These are phyloP conservation scores for Alternaria conjuncta DNA, from an alignment of 2,329 filamentous ascomycete species.

Conservation along the genomic window DNA sequence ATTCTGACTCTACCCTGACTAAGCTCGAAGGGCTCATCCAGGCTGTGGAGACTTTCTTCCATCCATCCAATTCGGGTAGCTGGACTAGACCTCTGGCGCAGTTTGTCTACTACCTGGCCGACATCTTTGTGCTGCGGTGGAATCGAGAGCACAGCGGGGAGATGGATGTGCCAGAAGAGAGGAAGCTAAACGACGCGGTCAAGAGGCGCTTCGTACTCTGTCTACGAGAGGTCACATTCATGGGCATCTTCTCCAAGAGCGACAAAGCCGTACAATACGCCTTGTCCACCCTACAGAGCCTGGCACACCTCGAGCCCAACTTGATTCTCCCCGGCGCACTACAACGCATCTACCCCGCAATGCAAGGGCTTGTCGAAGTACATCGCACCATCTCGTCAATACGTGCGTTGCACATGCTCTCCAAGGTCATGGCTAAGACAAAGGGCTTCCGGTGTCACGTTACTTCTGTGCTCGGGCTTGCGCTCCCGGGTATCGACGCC, in stretches of 20 bases:
- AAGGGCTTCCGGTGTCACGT: slow-evolving; percentile 98
- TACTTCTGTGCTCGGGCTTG: slow-evolving; percentile 89
- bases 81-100: slow-evolving; percentile 94
- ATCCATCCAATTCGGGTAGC: slow-evolving; percentile 90
- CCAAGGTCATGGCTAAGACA: slow-evolving; percentile 86
- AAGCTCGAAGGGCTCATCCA: slow-evolving; percentile 91
- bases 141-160: slow-evolving; percentile 94
- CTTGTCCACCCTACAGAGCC: slow-evolving; percentile 83
- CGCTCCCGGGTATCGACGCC: slow-evolving; percentile 93
- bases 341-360: slow-evolving; percentile 94
- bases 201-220: slow-evolving; percentile 89
- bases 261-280: slow-evolving; percentile 90
- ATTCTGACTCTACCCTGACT: slow-evolving; percentile 79
- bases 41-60: slow-evolving; percentile 97
- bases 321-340: slow-evolving; percentile 91
- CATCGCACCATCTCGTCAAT: slow-evolving; percentile 95
- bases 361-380: slow-evolving; percentile 96
- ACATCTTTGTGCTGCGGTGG: slow-evolving; percentile 97
- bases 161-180: slow-evolving; percentile 80
- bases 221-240: slow-evolving; percentile 91
- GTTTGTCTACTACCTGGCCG: slow-evolving; percentile 87
- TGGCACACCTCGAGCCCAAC: slow-evolving; percentile 89
- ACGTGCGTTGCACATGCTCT: slow-evolving; percentile 88
- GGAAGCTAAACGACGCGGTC: slow-evolving; percentile 78
- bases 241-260: slow-evolving; percentile 98